Base-by-base conservation (phyloP, 345 rosid genomes). In the Aquilaria yunnanensis region DNA sequence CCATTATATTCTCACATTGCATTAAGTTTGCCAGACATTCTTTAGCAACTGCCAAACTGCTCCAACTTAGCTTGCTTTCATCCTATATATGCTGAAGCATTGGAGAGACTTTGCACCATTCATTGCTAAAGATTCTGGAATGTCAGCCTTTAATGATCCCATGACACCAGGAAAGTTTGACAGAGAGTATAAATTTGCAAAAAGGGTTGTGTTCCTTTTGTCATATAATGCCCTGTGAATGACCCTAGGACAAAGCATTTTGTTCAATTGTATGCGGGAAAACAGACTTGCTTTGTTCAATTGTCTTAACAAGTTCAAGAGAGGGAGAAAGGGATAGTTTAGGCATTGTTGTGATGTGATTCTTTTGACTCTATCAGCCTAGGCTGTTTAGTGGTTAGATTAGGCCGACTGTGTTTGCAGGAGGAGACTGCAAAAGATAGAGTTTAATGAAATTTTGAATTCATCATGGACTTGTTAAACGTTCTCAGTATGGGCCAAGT, bases 321-420 rank as follows among this genome's bases (percentile, higher is more conserved):
- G 96, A 5, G 98, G 96, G 34, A 74, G 91, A 53, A 75, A 78
- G 53, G 97, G 96, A 9, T 96, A 93, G 81, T 80, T 93, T 68
- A 79, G 98, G 72, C 87, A 66, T 65, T 83, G 83, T 74, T 89
- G 98, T 57, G 92, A 89, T 89, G 98, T 57, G 92, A 89, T 76
- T 85, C 90, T 2, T 58, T 82, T 49, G 88, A 89, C 56, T 86
- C 54, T 1, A 55, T 55, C 7, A 8, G 43, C 8, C 43, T 37
- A 5, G 43, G 43, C 43, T 37, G 43, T 37, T 37, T 37, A 37
- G 43, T 37, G 43, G 43, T 37, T 5, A 9, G 43, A 1, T 37
- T 37, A 5, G 8, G 43, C 43, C 43, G 43, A 9, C 8, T 3
- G 5, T 37, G 43, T 0, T 37, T 37, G 43, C 43, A 37, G 8